Evolutionary conservation across 2,329 filamentous ascomycete species (phyloP).

Genomic region (Colletotrichum graminicola): DNA sequence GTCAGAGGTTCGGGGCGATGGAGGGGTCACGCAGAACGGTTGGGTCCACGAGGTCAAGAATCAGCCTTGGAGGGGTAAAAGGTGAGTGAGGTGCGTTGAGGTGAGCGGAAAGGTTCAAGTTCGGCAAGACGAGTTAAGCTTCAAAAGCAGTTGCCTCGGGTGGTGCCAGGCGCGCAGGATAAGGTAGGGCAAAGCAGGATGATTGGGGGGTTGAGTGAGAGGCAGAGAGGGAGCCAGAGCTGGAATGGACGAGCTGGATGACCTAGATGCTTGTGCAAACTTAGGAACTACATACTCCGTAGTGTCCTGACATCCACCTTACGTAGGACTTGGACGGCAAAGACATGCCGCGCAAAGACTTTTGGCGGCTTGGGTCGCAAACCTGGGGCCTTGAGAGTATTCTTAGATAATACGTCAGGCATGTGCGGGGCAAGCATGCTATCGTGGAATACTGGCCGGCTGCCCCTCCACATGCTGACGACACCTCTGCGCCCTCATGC

Average conservation of each 20-base stretch:
- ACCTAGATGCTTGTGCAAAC: constrained; percentile 7
- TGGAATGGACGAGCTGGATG: not conserved
- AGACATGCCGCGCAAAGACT: constrained; percentile 29
- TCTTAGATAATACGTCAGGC: constrained; percentile 20
- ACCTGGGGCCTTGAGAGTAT: constrained; percentile 23
- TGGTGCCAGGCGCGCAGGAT: constrained; percentile 3
- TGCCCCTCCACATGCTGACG: constrained; percentile 37
- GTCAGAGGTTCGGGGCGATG: constrained; percentile 14
- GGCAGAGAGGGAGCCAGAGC: constrained; percentile 3
- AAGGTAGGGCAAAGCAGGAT: constrained; percentile 11
- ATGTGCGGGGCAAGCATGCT: constrained; percentile 7
- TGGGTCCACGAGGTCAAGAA: constrained; percentile 21
- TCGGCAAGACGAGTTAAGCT: constrained; percentile 10
- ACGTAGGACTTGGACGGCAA: constrained; percentile 34
- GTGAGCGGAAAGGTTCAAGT: constrained; percentile 25
- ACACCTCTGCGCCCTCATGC: constrained; percentile 27
- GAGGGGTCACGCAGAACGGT: constrained; percentile 18
- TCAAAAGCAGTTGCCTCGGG: not conserved
- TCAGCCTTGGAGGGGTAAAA: constrained; percentile 29
- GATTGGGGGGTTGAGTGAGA: not conserved
- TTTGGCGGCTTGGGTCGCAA: constrained; percentile 34
- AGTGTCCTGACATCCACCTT: constrained; percentile 9
- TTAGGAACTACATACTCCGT: not conserved
- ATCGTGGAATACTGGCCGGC: constrained; percentile 16
- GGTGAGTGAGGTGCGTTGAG: constrained; percentile 5